Evolutionary conservation across 1,284 basidiomycete species (phyloP).

Genomic region (Sparassis latifolia): DNA sequence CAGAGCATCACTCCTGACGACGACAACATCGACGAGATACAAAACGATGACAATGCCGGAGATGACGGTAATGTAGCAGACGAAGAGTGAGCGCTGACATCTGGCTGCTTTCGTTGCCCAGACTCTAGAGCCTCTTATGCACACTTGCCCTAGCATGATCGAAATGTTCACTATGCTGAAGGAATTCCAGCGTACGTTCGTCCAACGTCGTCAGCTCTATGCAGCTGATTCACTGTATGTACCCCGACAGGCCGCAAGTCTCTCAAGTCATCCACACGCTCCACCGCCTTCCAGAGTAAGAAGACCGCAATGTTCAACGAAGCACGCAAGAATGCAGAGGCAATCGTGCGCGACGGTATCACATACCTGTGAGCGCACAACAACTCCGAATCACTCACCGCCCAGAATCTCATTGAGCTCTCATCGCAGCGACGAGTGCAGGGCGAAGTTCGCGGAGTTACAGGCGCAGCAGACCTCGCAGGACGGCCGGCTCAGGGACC

Average conservation of each 20-base stretch:
- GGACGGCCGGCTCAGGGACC: conserved; percentile 16
- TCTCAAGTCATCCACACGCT: conserved; percentile 23
- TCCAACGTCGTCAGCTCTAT: not conserved
- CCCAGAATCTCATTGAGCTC: not conserved
- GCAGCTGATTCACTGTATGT: not conserved
- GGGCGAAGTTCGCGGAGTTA: conserved; percentile 18
- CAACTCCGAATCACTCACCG: not conserved
- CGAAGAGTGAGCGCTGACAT: conserved; percentile 16
- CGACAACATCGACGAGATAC: conserved; percentile 5
- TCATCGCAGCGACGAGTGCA: conserved; percentile 22
- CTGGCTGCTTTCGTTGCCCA: no score
- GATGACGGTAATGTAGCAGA: conserved; percentile 16
- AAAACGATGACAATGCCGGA: conserved; percentile 11
- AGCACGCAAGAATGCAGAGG: conserved; percentile 21
- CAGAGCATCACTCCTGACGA: not conserved
- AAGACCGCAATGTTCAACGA: conserved; percentile 22
- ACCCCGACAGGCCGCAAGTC: not conserved
- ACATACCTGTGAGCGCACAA: conserved; percentile 19
- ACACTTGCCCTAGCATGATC: conserved; percentile 10
- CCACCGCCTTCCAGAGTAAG: conserved; percentile 23
- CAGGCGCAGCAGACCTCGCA: conserved; percentile 20
- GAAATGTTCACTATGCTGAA: conserved; percentile 28
- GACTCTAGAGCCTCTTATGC: not conserved
- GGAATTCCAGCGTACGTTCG: conserved; percentile 24
- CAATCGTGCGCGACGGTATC: conserved; percentile 21